phyloP scores from a whole-genome alignment of 495 filamentous ascomycete species.

The Letharia lupina region DNA sequence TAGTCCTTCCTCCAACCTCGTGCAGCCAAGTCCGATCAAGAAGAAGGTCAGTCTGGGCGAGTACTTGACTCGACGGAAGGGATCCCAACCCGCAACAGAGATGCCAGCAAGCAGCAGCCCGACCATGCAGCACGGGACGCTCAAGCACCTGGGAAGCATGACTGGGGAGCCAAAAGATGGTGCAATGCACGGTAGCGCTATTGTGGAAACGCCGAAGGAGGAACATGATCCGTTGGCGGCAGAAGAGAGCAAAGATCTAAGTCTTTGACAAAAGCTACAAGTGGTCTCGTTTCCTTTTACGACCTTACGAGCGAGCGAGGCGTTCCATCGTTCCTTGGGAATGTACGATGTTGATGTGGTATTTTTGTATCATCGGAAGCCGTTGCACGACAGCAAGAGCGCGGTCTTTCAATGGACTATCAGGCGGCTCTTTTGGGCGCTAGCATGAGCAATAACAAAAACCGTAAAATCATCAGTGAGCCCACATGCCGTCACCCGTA shows the following conservation, averaged over 20 bases:
- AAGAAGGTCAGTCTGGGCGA: conserved; percentile 63
- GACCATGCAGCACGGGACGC: conserved; percentile 9
- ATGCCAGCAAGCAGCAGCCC: conserved; percentile 19
- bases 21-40: conserved; percentile 50
- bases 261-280: conserved; percentile 3
- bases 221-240: conserved; percentile 19
- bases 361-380: conserved; percentile 3
- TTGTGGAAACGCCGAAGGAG: conserved; percentile 23
- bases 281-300: conserved; percentile 8
- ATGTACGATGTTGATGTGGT: conserved; percentile 10
- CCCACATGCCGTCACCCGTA: not conserved
- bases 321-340: conserved; percentile 12
- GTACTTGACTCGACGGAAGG: conserved; percentile 46
- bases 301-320: conserved; percentile 21
- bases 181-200: conserved; percentile 16
- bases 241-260: conserved; percentile 14
- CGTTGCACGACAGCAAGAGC: not conserved
- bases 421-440: not conserved
- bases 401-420: conserved; percentile 8
- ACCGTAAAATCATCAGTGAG: not conserved
- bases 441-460: conserved; percentile 6
- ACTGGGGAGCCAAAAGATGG: conserved; percentile 16
- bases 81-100: conserved; percentile 23
- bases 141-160: conserved; percentile 13
- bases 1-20: conserved; percentile 27